These are phyloP conservation scores for Acer yangbiense DNA, from an alignment of 345 rosid genomes.

Conservation along the genomic window DNA sequence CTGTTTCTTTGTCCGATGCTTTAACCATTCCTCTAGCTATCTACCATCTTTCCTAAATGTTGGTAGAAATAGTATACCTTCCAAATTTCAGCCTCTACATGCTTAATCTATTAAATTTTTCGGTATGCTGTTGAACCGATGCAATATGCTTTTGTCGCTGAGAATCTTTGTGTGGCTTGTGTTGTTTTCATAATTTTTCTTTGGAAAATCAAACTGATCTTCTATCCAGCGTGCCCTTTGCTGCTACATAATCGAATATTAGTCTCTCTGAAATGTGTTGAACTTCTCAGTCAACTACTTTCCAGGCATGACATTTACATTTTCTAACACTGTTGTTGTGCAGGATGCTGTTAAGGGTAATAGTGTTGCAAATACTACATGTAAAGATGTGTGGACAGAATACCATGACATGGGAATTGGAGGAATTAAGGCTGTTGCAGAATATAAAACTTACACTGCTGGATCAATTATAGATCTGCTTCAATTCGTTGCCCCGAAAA, in stretches of 20 bases:
- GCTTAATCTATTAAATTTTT: neutral
- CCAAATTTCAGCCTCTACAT: too few species aligned
- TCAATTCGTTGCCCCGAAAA: constrained; percentile 85
- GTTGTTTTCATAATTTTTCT: constrained; percentile 5
- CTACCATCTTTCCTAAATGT: neutral
- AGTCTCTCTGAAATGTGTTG: neutral
- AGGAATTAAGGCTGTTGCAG: constrained; percentile 83
- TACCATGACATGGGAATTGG: constrained; percentile 90
- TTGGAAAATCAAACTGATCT: neutral
- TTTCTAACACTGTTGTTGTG: constrained; percentile 21
- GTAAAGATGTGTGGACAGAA: constrained; percentile 91
- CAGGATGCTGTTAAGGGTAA: constrained; percentile 85
- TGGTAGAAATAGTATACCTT: neutral
- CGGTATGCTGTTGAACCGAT: neutral
- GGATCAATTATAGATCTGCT: constrained; percentile 70
- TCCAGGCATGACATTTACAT: constrained; percentile 7
- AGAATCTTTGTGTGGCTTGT: constrained; percentile 4
- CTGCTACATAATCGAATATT: constrained; percentile 5
- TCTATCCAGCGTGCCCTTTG: neutral
- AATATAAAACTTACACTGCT: constrained; percentile 79
- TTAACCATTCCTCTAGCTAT: neutral
- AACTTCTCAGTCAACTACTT: neutral
- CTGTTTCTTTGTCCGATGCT: neutral
- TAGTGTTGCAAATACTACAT: constrained; percentile 64
- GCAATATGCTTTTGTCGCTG: neutral